phyloP scores from a whole-genome alignment of 805 yeast genomes.

The Pichia paraexigua region DNA sequence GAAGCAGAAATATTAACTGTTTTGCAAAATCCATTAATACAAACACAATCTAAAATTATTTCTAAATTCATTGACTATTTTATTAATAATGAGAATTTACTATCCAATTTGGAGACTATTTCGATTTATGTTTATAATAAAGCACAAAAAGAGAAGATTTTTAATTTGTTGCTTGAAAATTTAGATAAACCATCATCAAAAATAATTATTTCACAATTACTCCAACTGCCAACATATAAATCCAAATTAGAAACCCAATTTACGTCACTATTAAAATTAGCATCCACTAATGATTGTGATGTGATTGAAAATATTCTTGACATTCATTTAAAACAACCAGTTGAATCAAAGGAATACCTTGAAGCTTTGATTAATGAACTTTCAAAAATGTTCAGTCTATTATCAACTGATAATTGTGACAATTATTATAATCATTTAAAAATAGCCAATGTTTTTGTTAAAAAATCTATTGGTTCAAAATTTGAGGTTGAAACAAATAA shows the following conservation, averaged over 20 bases:
- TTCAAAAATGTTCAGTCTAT: neutral
- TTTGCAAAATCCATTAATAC: constrained; percentile 33
- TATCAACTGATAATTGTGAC: neutral
- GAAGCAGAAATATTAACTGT: constrained; percentile 17
- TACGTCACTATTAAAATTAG: constrained; percentile 9
- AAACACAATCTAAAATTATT: constrained; percentile 40
- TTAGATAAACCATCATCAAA: neutral
- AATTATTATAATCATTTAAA: neutral
- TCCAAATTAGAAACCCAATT: constrained; percentile 38
- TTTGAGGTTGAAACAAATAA: neutral
- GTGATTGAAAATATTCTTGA: constrained; percentile 34
- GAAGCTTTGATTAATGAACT: constrained; percentile 3
- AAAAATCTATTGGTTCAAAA: neutral
- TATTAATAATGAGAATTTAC: neutral
- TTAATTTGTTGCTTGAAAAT: constrained; percentile 14
- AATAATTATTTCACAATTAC: constrained; percentile 29
- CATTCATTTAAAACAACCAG: constrained; percentile 32
- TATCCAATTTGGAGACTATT: constrained; percentile 18
- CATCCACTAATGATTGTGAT: constrained; percentile 4
- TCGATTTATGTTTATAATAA: constrained; percentile 44
- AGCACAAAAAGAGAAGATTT: constrained; percentile 28
- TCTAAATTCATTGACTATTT: constrained; percentile 13
- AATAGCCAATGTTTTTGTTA: neutral
- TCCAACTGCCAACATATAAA: constrained; percentile 45
- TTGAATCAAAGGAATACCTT: constrained; percentile 17